Conservation (phyloP, 345 rosid genomes). For the Moricandia moricandioides region DNA sequence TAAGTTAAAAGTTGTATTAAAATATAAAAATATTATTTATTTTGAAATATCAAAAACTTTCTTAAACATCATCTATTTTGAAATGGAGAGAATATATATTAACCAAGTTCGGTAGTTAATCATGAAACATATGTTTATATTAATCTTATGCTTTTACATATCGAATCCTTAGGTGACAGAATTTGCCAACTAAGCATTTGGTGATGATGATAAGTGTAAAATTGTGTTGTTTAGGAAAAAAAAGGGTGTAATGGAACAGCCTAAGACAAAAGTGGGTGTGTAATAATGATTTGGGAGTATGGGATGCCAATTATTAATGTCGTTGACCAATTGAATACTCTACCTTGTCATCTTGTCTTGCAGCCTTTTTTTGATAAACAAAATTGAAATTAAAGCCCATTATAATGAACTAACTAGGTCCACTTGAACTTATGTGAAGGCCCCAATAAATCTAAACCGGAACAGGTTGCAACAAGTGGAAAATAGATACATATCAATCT, state of each 20-base stretch:
- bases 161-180: not conserved
- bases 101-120: not conserved
- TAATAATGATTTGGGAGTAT: slow-evolving; percentile 11
- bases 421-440: not conserved
- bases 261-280: not conserved
- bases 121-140: not conserved
- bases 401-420: not conserved
- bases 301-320: slow-evolving; percentile 22
- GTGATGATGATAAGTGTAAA: not conserved
- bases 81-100: no score
- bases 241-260: not conserved
- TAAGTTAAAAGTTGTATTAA: no score
- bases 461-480: not conserved
- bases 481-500: slow-evolving; percentile 16
- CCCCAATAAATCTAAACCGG: slow-evolving; percentile 20
- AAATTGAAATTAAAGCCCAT: not conserved
- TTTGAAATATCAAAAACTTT: no score
- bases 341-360: not conserved
- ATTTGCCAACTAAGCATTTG: not conserved
- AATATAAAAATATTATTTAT: no score
- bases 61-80: no score
- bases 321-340: slow-evolving; percentile 20
- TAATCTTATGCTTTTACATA: not conserved
- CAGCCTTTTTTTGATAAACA: not conserved
- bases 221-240: no score